phyloP scores from a whole-genome alignment of 108 stramenopile species.

The Skeletonema potamos region DNA sequence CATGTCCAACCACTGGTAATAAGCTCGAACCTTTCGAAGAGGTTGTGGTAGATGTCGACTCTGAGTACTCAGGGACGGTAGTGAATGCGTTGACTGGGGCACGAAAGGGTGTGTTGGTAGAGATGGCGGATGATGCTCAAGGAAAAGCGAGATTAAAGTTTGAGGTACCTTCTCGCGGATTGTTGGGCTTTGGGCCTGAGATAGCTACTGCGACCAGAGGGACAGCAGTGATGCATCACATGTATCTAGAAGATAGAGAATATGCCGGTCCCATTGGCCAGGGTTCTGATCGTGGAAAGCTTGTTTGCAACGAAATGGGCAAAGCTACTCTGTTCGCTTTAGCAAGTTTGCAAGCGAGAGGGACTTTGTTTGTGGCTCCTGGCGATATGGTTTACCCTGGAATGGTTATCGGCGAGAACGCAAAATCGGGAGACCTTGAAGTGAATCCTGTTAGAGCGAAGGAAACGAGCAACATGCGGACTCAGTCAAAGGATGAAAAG shows the following conservation, averaged over 20 bases:
- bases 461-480: conserved; percentile 91
- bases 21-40: conserved; percentile 94
- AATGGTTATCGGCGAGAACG: conserved; percentile 95
- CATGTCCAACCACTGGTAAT: conserved; percentile 62
- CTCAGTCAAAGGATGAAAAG: conserved; percentile 89
- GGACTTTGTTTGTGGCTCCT: conserved; percentile 88
- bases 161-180: conserved; percentile 93
- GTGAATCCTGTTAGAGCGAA: conserved; percentile 94
- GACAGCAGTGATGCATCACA: conserved; percentile 91
- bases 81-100: conserved; percentile 86
- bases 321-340: conserved; percentile 88
- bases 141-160: conserved; percentile 88
- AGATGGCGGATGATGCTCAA: conserved; percentile 75
- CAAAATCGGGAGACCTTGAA: conserved; percentile 68
- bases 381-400: conserved; percentile 90
- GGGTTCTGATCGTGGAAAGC: conserved; percentile 85
- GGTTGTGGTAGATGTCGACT: conserved; percentile 91
- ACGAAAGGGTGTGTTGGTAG: conserved; percentile 92
- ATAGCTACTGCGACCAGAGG: conserved; percentile 90
- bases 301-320: conserved; percentile 88
- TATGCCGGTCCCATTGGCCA: conserved; percentile 72
- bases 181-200: conserved; percentile 93
- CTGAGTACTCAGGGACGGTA: conserved; percentile 83
- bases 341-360: conserved; percentile 72
- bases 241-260: conserved; percentile 85